Evolutionary conservation across 164 flowering plant species (phyloP).

Genomic region (Stephania japonica): DNA sequence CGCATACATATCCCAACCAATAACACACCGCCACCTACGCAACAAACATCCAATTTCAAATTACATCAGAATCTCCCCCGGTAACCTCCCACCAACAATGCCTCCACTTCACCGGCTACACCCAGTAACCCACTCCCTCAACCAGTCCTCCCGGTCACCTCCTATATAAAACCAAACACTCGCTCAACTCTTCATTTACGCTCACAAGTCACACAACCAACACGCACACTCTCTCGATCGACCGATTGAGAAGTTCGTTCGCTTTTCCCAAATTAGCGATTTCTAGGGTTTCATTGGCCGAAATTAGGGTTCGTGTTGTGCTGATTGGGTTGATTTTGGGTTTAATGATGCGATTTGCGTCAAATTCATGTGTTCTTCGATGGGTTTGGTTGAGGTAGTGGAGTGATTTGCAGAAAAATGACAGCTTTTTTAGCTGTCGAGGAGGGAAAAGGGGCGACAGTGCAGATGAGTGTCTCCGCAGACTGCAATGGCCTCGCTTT

Average conservation of each 20-base stretch:
- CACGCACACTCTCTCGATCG: background rate
- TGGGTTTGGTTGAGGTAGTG: background rate
- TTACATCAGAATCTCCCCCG: background rate
- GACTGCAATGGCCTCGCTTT: conserved; percentile 15
- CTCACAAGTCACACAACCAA: too few relatives aligned
- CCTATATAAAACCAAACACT: background rate
- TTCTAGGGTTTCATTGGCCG: background rate
- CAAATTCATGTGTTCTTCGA: background rate
- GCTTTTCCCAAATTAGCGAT: background rate
- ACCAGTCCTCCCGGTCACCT: conserved; percentile 3
- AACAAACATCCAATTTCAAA: background rate
- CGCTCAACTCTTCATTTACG: background rate
- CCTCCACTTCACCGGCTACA: background rate
- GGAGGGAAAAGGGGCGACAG: background rate
- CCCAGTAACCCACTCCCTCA: background rate
- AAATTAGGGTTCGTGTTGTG: background rate
- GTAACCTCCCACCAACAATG: background rate
- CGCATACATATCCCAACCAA: background rate
- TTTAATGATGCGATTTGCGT: background rate
- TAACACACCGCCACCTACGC: background rate
- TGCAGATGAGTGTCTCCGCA: background rate
- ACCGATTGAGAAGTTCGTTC: background rate
- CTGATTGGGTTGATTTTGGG: background rate
- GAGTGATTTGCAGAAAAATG: background rate
- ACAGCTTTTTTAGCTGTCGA: background rate